These are phyloP conservation scores for Neoboletus magnificus DNA, from an alignment of 768 basidiomycete genomes.

Conservation along the genomic window DNA sequence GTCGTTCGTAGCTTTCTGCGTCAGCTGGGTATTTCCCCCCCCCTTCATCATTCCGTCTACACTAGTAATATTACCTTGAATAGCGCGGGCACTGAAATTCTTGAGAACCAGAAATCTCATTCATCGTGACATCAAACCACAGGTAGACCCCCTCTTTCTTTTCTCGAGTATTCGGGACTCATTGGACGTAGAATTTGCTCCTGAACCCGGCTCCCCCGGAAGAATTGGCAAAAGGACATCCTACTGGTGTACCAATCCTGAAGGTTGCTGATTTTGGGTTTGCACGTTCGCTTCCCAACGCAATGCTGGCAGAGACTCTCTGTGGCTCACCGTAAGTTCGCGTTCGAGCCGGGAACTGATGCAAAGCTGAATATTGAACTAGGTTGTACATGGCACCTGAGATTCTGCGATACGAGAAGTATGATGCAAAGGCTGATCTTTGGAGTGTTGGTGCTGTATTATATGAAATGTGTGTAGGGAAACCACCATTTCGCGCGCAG, in stretches of 20 bases:
- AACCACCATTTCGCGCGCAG: conserved; percentile 90
- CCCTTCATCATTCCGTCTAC: not conserved
- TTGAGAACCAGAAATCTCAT: conserved; percentile 85
- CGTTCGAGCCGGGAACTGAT: not conserved
- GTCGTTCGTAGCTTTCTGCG: conserved; percentile 90
- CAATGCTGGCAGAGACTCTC: conserved; percentile 95
- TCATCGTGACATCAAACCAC: conserved; percentile 97
- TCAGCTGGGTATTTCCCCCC: conserved; percentile 64
- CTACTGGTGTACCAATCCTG: conserved; percentile 87
- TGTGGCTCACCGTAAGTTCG: conserved; percentile 90
- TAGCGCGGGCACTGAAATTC: conserved; percentile 92
- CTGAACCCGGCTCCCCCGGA: conserved; percentile 77
- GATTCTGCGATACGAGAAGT: conserved; percentile 94
- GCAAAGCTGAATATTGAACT: not conserved
- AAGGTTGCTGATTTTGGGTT: conserved; percentile 99
- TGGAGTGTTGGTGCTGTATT: conserved; percentile 98
- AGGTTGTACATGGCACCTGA: conserved; percentile 99
- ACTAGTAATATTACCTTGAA: conserved; percentile 1
- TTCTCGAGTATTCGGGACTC: not conserved
- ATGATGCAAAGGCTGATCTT: conserved; percentile 95
- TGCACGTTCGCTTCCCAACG: conserved; percentile 85
- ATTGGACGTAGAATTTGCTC: conserved; percentile 68
- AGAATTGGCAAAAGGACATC: conserved; percentile 85
- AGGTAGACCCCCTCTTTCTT: conserved; percentile 40
- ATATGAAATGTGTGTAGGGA: conserved; percentile 92